Evolutionary conservation across 116 monocot species (phyloP), one percentile per base, ranked within the genome.

Genomic region (Papilionanthe hybrid): DNA sequence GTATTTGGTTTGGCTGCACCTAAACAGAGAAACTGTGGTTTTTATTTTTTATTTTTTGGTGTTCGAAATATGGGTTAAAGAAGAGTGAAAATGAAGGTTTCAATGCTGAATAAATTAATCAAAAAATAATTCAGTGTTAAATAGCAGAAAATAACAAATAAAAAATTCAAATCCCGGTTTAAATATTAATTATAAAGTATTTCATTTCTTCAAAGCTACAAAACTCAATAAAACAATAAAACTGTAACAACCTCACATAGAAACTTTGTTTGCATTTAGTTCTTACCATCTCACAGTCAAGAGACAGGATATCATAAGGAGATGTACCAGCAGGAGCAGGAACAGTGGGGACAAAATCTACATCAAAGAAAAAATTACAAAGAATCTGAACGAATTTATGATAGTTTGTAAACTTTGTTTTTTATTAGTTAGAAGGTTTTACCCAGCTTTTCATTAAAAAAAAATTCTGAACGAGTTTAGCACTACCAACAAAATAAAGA

Each of bases 251-350:
- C 65, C 25, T 65, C 65, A 65, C n/a, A 58, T 22, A 63, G 25
- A 63, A 25, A 17, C 22, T 65, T 25, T 22, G 27, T 27, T 65
- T 65, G 65, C 9, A 27, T 11, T 81, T 74, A 15, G 42, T 58
- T 32, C 78, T 85, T 88, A 95, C 95, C 95, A 95, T 95, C 78
- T 95, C 95, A 84, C 92, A 95, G 81, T 95, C 95, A 84, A 95
- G 87, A 60, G 95, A 88, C 57, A 95, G 80, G 84, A 95, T 71
- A 72, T 89, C 81, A 81, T 89, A 78, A 17, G 49, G 42, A 12
- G 80, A 65, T 49, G 76, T 72, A 20, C 86, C 92, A 37, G 74
- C 27, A 83, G 89, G 85, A 83, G 86, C 75, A 72, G 87, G 83
- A 83, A 83, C 44, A 77, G 92, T 95, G 29, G 89, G 74, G 27